phyloP scores from a whole-genome alignment of 2,329 filamentous ascomycete species.

The Aaosphaeria pasadenensis region DNA sequence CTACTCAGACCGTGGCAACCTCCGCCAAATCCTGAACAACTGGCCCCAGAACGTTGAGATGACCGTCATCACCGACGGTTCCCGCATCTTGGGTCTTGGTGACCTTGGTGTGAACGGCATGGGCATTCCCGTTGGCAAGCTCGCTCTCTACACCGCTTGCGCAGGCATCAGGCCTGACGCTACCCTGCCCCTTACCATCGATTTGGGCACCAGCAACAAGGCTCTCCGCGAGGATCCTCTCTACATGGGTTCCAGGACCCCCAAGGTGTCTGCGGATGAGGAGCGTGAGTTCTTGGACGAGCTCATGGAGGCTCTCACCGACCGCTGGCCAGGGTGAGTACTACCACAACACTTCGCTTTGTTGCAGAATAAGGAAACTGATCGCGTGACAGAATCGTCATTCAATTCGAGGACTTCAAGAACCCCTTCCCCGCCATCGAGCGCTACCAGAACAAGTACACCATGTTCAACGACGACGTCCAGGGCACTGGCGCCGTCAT shows the following conservation, averaged over 20 bases:
- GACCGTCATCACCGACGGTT: slow-evolving; percentile 94
- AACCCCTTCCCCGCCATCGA: slow-evolving; percentile 93
- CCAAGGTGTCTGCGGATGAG: slow-evolving; percentile 72
- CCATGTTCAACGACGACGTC: slow-evolving; percentile 98
- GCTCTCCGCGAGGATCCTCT: slow-evolving; percentile 71
- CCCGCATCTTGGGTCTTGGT: slow-evolving; percentile 85
- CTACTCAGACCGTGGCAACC: slow-evolving; percentile 88
- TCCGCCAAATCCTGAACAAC: slow-evolving; percentile 83
- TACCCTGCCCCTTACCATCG: slow-evolving; percentile 61
- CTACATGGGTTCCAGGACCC: slow-evolving; percentile 85
- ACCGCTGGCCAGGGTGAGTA: slow-evolving; percentile 66
- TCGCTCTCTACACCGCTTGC: slow-evolving; percentile 90
- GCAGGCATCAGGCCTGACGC: slow-evolving; percentile 84
- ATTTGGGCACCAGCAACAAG: slow-evolving; percentile 64
- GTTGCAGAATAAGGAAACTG: slow-evolving; percentile 19
- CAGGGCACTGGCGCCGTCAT: slow-evolving; percentile 97
- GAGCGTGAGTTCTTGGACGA: slow-evolving; percentile 95
- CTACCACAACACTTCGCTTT: not conserved
- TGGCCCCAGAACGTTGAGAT: slow-evolving; percentile 96
- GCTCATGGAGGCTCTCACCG: slow-evolving; percentile 87
- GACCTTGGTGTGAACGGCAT: slow-evolving; percentile 97
- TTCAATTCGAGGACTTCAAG: slow-evolving; percentile 98
- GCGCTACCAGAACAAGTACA: slow-evolving; percentile 82
- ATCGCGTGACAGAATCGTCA: slow-evolving; percentile 56
- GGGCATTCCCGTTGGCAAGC: slow-evolving; percentile 96